A percentile compares a stretch with the other conserved stretches of the same genome.
Conservation (phyloP, 192 early-diverging fungal genomes). For the Endogone sp. region DNA sequence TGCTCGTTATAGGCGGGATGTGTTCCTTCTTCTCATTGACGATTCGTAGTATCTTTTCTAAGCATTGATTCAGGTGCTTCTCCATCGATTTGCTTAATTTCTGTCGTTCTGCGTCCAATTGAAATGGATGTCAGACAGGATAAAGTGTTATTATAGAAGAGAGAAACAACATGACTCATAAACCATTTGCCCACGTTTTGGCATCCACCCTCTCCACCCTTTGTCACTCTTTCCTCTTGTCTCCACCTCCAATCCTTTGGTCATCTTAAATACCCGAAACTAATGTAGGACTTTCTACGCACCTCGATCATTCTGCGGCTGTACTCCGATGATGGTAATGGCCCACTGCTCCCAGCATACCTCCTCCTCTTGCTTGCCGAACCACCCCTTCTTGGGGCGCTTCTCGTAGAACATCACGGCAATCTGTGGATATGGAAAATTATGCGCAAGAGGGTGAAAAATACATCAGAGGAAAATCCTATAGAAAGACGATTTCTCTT, state of each 20-base stretch:
- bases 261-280: background rate
- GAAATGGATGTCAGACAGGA: too few species aligned
- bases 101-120: slow-evolving; percentile 32
- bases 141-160: background rate
- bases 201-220: background rate
- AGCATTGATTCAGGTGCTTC: slow-evolving; percentile 37
- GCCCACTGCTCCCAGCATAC: slow-evolving; percentile 65
- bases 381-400: slow-evolving; percentile 56
- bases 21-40: slow-evolving; percentile 63
- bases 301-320: slow-evolving; percentile 47
- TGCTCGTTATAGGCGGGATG: slow-evolving; percentile 59
- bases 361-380: slow-evolving; percentile 46
- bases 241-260: background rate
- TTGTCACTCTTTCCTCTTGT: background rate
- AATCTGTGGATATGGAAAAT: slow-evolving; percentile 29
- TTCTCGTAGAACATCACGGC: slow-evolving; percentile 62
- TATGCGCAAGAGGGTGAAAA: background rate
- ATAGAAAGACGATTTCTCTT: background rate
- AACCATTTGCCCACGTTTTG: too few species aligned
- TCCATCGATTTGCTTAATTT: slow-evolving; percentile 39
- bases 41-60: slow-evolving; percentile 47
- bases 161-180: too few species aligned
- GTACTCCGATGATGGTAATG: slow-evolving; percentile 42
- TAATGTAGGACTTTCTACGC: background rate
- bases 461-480: background rate